phyloP scores from a whole-genome alignment of 1,139 yeast species.

The Pichia sp. region DNA sequence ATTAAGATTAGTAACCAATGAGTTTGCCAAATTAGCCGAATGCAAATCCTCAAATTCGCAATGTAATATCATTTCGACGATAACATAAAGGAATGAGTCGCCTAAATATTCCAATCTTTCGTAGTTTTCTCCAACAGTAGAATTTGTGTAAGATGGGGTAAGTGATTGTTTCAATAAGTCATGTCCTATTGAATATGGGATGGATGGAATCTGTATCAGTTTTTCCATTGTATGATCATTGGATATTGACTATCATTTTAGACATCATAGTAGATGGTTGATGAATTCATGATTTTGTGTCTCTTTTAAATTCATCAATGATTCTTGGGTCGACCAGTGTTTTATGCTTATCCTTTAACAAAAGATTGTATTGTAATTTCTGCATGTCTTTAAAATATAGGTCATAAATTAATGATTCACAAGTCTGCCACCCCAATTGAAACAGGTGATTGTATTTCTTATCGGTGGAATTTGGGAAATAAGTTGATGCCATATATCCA shows the following conservation, averaged over 20 bases:
- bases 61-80: not conserved
- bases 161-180: too few relatives aligned
- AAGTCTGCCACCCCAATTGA: conserved; percentile 3
- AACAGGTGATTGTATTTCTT: not conserved
- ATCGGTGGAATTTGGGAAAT: not conserved
- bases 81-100: not conserved
- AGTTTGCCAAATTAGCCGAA: too few relatives aligned
- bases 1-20: too few relatives aligned
- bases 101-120: not conserved
- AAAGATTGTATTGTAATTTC: not conserved
- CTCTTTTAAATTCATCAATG: not conserved
- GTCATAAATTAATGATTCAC: not conserved
- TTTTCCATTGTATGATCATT: too few relatives aligned
- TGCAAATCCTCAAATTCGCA: too few relatives aligned
- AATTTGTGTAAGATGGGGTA: too few relatives aligned
- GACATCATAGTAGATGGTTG: too few relatives aligned
- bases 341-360: not conserved
- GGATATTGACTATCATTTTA: too few relatives aligned
- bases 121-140: not conserved
- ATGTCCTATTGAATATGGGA: not conserved
- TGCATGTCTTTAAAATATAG: not conserved
- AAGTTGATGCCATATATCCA: conserved; percentile 4
- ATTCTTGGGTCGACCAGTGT: not conserved
- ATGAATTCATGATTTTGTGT: too few relatives aligned
- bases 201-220: too few relatives aligned